phyloP scores from a whole-genome alignment of 208 protist genomes.

The Lotmaria passim region DNA sequence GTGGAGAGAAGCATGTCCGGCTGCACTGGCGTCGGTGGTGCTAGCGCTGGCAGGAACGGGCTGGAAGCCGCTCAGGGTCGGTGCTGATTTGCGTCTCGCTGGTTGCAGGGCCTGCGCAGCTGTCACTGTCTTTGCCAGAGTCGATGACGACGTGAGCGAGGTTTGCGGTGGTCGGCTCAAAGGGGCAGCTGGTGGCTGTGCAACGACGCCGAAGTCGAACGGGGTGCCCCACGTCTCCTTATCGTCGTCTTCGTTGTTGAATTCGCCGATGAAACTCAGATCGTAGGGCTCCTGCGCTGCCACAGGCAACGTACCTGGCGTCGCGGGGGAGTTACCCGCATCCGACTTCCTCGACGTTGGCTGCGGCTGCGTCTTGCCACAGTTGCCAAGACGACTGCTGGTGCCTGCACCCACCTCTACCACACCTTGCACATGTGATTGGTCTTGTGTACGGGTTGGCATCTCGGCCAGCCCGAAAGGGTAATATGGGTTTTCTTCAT shows the following conservation, averaged over 20 bases:
- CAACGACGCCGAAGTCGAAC: background rate
- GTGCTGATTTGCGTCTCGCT: background rate
- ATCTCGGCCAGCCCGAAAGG: background rate
- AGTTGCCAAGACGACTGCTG: background rate
- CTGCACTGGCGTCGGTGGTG: background rate
- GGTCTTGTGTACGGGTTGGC: no score
- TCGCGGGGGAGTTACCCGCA: background rate
- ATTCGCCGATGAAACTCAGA: background rate
- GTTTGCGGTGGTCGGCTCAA: background rate
- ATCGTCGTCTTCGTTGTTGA: background rate
- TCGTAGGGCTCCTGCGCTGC: slow-evolving; percentile 7
- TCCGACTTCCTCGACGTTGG: background rate
- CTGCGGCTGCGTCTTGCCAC: background rate
- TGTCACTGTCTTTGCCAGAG: background rate
- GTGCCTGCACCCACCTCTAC: background rate
- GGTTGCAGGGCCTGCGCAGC: background rate
- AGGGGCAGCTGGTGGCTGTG: background rate
- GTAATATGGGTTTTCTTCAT: background rate
- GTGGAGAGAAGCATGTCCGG: background rate
- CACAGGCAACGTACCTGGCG: background rate
- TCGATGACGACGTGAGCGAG: background rate
- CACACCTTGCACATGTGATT: no score
- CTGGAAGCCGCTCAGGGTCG: background rate
- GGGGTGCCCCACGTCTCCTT: background rate
- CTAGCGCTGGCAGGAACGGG: background rate